Conservation (phyloP, 805 yeast genomes). For the Sugiyamaella mastotermitis region DNA sequence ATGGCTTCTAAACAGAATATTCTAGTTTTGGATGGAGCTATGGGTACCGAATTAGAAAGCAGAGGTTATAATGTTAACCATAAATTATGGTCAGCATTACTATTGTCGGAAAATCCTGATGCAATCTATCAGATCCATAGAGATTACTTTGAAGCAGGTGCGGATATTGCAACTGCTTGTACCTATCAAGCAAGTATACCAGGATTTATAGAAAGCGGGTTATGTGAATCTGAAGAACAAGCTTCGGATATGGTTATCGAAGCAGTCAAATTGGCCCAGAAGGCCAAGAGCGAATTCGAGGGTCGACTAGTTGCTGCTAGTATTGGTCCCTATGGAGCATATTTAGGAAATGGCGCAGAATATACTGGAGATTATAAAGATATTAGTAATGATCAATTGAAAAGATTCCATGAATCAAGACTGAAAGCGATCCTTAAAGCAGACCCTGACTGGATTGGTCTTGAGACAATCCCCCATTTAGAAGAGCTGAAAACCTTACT, state of each 20-base stretch:
- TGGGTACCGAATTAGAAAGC: slow-evolving; percentile 57
- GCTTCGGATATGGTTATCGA: slow-evolving; percentile 12
- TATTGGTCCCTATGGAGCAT: slow-evolving; percentile 76
- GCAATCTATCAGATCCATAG: slow-evolving; percentile 43
- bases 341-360: slow-evolving; percentile 60
- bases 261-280: slow-evolving; percentile 24
- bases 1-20: too few species aligned
- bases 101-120: slow-evolving; percentile 40
- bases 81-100: slow-evolving; percentile 58
- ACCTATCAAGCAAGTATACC: slow-evolving; percentile 55
- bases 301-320: slow-evolving; percentile 46
- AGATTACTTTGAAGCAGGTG: slow-evolving; percentile 48
- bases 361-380: slow-evolving; percentile 60
- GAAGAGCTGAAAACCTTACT: slow-evolving; percentile 49
- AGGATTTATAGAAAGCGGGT: slow-evolving; percentile 28
- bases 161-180: slow-evolving; percentile 48
- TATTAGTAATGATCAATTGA: slow-evolving; percentile 34
- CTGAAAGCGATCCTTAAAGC: slow-evolving; percentile 34
- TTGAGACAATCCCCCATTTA: slow-evolving; percentile 69
- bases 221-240: slow-evolving; percentile 9
- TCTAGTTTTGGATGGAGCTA: slow-evolving; percentile 51
- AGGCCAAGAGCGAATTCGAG: slow-evolving; percentile 19
- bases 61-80: slow-evolving; percentile 40
- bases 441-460: slow-evolving; percentile 47
- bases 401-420: slow-evolving; percentile 46